phyloP scores from a whole-genome alignment of 768 basidiomycete species.

The Lenzites betulinus region DNA sequence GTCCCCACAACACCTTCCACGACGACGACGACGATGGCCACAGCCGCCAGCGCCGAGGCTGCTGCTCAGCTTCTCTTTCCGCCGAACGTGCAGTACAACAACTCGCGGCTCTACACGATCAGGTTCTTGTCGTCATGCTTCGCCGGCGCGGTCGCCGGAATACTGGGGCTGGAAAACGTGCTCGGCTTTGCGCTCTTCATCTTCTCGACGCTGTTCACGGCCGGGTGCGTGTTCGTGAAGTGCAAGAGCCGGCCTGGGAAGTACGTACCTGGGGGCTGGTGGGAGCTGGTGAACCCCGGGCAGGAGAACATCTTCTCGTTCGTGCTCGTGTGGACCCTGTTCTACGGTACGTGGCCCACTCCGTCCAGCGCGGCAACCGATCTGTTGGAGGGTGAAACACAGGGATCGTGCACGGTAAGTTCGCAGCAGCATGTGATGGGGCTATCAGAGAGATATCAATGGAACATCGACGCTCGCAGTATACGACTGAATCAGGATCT shows the following conservation, averaged over 20 bases:
- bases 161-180: conserved; percentile 86
- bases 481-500: conserved; percentile 36
- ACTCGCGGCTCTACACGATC: conserved; percentile 55
- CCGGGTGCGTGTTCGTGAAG: conserved; percentile 70
- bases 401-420: conserved; percentile 53
- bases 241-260: conserved; percentile 66
- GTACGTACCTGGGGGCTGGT: conserved; percentile 62
- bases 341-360: conserved; percentile 65
- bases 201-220: conserved; percentile 64
- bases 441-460: conserved; percentile 19
- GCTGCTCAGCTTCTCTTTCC: conserved; percentile 64
- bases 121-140: conserved; percentile 86
- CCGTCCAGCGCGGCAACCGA: conserved; percentile 7
- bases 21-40: conserved; percentile 27
- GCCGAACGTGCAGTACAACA: conserved; percentile 68
- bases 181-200: conserved; percentile 81
- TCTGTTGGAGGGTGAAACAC: conserved; percentile 15
- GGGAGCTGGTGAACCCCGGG: conserved; percentile 78
- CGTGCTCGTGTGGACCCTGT: conserved; percentile 90
- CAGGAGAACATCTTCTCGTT: conserved; percentile 93
- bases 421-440: conserved; percentile 14
- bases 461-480: conserved; percentile 32
- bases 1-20: neutral
- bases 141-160: conserved; percentile 84
- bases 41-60: conserved; percentile 43